These are phyloP conservation scores for Penicillium sp. DNA, from an alignment of 2,329 filamentous ascomycete species.

Conservation along the genomic window DNA sequence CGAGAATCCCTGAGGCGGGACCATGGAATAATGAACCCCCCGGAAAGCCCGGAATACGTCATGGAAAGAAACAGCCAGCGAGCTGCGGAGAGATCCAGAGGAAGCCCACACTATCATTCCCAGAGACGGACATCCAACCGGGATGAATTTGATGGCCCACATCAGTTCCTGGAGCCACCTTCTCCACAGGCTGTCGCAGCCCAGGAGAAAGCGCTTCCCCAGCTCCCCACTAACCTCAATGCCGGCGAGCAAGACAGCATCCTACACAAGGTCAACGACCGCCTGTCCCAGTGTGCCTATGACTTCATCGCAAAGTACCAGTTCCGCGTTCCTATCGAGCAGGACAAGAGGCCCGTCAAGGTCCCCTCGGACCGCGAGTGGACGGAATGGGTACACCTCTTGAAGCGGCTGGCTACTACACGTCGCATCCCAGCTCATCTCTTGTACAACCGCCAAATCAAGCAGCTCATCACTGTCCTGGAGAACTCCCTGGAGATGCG, in stretches of 20 bases:
- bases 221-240: constrained; percentile 76
- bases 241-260: constrained; percentile 83
- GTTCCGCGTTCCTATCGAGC: constrained; percentile 79
- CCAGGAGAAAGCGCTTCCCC: constrained; percentile 76
- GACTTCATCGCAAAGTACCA: constrained; percentile 90
- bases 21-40: constrained; percentile 29
- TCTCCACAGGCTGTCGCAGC: constrained; percentile 67
- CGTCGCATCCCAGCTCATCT: constrained; percentile 79
- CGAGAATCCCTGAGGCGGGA: constrained; percentile 34
- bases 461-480: constrained; percentile 82
- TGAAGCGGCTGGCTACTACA: constrained; percentile 83
- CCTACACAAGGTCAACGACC: constrained; percentile 75
- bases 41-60: constrained; percentile 37
- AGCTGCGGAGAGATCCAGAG: constrained; percentile 31
- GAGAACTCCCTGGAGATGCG: constrained; percentile 88
- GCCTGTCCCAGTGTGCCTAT: constrained; percentile 79
- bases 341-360: constrained; percentile 75
- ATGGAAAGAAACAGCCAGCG: constrained; percentile 37
- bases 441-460: constrained; percentile 85
- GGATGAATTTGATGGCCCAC: constrained; percentile 85
- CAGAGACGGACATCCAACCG: constrained; percentile 74
- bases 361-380: constrained; percentile 76
- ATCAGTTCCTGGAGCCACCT: constrained; percentile 74
- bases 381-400: constrained; percentile 87
- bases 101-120: constrained; percentile 36